Base-by-base conservation (phyloP, 257 asterid genomes). In the Petunia secreta region DNA sequence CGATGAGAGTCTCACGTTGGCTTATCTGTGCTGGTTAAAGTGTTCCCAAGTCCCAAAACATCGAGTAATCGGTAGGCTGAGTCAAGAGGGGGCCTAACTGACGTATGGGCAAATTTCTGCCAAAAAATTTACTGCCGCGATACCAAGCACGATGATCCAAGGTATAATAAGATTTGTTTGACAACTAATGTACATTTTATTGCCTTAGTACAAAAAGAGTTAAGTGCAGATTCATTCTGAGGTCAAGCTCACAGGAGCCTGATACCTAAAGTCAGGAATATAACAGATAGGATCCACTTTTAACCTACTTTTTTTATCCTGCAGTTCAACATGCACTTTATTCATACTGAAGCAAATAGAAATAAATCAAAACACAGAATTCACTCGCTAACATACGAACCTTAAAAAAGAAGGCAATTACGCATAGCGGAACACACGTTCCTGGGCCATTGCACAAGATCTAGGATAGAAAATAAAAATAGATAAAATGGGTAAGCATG, bases 391-490 rank as follows among this genome's bases (percentile, higher is more conserved):
- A 58, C 16, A 8, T 77, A 54, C 91, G 82, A 59, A 94, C 98
- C 98, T 94, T 94, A 90, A 94, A 89, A 75, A 88, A 2, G 80
- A 91, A 91, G 50, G 96, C 93, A 77, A 93, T 93, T 44, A 75
- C 88, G 83, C 96, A 93, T 15, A 94, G 89, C 2, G 97, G 98
- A 80, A 94, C 80, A 84, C 98, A 94, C 25, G 98, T 94, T 76
- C 98, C 98, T 81, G 98, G 98, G 53, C 98, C 98, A 82, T 92
- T 94, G 89, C 98, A 94, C 63, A 93, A 82, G 83, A 93, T 90
- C 97, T 94, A 89, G 69, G 79, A 58, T 58, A 58, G 2, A 16
- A 58, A 58, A 25, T 25, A 25, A n/a, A 58, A 58, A n/a, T 58
- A n/a, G 8, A 5, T n/a, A 6, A 58, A 16, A 15, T 4, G 16